These are phyloP conservation scores for Asterella californica DNA, from an alignment of 225 moss, liverwort and hornwort species.

Conservation along the genomic window DNA sequence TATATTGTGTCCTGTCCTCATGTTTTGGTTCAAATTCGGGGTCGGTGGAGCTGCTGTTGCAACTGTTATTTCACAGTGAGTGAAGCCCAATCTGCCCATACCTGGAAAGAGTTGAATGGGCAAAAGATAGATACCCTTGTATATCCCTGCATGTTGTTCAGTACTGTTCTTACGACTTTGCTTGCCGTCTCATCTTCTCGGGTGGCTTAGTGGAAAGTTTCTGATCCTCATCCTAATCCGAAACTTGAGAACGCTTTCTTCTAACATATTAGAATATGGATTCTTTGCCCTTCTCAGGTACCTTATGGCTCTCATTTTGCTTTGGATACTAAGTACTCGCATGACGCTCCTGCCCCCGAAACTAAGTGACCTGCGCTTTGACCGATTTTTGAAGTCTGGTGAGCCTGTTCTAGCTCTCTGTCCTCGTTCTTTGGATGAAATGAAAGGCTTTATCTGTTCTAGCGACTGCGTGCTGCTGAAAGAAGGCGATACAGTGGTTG, in stretches of 20 bases:
- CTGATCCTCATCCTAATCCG: neutral
- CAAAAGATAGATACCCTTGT: neutral
- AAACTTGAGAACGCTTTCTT: neutral
- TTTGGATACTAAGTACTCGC: constrained; percentile 65
- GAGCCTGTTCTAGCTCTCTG: neutral
- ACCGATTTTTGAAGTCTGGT: constrained; percentile 87
- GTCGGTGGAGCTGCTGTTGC: constrained; percentile 90
- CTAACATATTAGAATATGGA: neutral
- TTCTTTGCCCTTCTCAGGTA: constrained; percentile 50
- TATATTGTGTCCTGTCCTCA: constrained; percentile 72
- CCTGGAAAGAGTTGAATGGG: neutral
- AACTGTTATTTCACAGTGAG: constrained; percentile 86
- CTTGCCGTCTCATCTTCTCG: neutral
- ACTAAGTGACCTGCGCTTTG: constrained; percentile 60
- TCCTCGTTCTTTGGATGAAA: neutral
- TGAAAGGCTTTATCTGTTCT: neutral
- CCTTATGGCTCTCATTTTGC: constrained; percentile 58
- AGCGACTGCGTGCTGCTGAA: too few relatives aligned
- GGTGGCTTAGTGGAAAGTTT: neutral
- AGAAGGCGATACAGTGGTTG: neutral
- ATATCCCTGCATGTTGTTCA: too few relatives aligned
- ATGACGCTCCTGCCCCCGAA: constrained; percentile 67
- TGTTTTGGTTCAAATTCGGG: constrained; percentile 67
- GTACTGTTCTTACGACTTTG: too few relatives aligned
- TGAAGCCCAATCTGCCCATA: constrained; percentile 7